These are phyloP conservation scores for Aureobasidium sp. DNA, from an alignment of 2,329 filamentous ascomycete species.

Conservation along the genomic window DNA sequence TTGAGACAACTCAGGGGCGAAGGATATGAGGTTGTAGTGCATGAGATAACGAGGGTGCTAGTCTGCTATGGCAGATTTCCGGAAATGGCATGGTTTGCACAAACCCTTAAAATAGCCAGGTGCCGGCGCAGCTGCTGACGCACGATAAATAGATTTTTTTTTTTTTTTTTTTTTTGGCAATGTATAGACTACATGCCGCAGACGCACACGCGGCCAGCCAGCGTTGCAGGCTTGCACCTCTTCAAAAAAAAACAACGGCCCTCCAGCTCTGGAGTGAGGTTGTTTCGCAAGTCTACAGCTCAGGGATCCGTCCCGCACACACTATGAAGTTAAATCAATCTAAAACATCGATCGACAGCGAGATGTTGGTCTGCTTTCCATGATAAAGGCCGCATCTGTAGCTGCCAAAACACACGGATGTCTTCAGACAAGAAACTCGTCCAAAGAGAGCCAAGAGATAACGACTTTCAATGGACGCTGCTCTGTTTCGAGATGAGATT, in stretches of 20 bases:
- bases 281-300: too few species aligned
- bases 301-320: not conserved
- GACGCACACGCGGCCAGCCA: not conserved
- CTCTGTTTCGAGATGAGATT: not conserved
- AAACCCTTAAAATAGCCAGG: not conserved
- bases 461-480: not conserved
- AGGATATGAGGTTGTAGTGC: not conserved
- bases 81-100: not conserved
- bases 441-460: not conserved
- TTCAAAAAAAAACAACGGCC: not conserved
- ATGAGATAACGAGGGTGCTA: not conserved
- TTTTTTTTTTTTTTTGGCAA: not conserved
- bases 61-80: not conserved
- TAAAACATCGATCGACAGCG: not conserved
- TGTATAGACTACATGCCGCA: not conserved
- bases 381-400: not conserved
- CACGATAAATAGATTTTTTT: not conserved
- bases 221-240: not conserved
- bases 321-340: not conserved
- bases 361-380: not conserved
- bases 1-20: not conserved
- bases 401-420: not conserved
- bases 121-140: conserved; percentile 1
- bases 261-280: not conserved
- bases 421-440: not conserved